Base-by-base conservation (phyloP, 208 protist genomes). In the Leishmania mexicana region DNA sequence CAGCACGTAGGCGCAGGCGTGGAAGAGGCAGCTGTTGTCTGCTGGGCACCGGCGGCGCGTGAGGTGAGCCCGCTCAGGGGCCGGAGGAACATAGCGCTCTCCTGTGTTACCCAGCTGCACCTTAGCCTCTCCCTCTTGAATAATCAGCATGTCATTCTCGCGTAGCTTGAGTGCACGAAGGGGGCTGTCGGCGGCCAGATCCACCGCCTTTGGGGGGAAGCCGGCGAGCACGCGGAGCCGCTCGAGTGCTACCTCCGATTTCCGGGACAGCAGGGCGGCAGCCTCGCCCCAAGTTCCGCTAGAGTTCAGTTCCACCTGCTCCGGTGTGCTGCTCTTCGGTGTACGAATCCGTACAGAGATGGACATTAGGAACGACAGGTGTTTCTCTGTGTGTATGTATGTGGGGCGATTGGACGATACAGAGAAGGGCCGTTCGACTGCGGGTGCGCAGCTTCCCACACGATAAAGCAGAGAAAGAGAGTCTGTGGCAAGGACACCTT, bases 11-110 rank as follows among this genome's bases (percentile, higher is more conserved):
- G 95, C 95, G 53, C 93, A 92, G 21, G 95, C 91, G 81, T 98
- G 97, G 79, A 99, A 99, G 6, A 99, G 87, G 80, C 98, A 99
- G 24, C 93, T 97, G 84, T 99, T 99, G 82, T 99, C 97, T n/a
- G 90, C 89, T 2, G 96, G 95, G 65, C 98, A 97, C 31, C 89
- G 80, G 21, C 97, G 95, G 31, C 96, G 93, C 0, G 88, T 93
- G 83, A 99, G 97, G 87, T 95, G 92, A 31, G 90, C 92, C 45
- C 78, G 85, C 62, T 97, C 91, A 11, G 86, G 83, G 0, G 89
- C 84, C 24, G 95, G 94, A 1, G 92, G 95, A n/a, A 98, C 86
- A 80, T 98, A 98, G 40, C 87, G 87, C 57, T 93, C 87, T 3
- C 85, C 90, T 1, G 76, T 94, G 40, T 90, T 85, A 13, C 89